These are phyloP conservation scores for Colletotrichum sp. DNA, from an alignment of 2,329 filamentous ascomycete species.

Conservation along the genomic window DNA sequence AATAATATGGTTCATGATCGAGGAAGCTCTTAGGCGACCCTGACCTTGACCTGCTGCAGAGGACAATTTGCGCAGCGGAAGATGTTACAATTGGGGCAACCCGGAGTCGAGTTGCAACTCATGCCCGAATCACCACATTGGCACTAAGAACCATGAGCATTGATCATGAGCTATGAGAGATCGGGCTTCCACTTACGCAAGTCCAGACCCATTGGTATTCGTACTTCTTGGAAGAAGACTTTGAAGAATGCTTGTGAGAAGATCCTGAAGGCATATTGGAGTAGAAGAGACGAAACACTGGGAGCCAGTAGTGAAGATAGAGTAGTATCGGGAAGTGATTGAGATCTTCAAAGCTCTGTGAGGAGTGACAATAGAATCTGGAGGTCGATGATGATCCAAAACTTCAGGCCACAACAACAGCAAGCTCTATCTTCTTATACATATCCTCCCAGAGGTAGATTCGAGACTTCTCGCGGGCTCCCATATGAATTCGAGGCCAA, in stretches of 20 bases:
- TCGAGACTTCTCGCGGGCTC: background rate
- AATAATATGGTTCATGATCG: background rate
- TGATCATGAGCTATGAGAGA: background rate
- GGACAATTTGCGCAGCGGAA: background rate
- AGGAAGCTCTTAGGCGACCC: background rate
- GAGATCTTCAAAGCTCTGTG: background rate
- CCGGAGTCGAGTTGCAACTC: background rate
- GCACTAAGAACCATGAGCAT: background rate
- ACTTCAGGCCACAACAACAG: background rate
- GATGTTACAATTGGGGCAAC: background rate
- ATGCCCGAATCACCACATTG: slow-evolving; percentile 15
- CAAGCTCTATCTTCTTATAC: no score
- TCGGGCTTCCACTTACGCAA: background rate
- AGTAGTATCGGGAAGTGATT: background rate
- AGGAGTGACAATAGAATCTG: background rate
- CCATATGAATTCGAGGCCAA: background rate
- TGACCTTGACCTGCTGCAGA: background rate
- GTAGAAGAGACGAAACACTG: background rate
- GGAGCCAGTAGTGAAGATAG: background rate
- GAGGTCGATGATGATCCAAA: background rate
- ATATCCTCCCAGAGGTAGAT: no score
- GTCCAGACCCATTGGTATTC: background rate
- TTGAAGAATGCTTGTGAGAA: background rate
- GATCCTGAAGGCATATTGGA: background rate
- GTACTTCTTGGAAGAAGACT: background rate